Percentiles rank a stretch among this genome's conserved stretches.
Evolutionary conservation across 352 stramenopile species (phyloP).

Genomic region (Phytopythium chamaehyphon): DNA sequence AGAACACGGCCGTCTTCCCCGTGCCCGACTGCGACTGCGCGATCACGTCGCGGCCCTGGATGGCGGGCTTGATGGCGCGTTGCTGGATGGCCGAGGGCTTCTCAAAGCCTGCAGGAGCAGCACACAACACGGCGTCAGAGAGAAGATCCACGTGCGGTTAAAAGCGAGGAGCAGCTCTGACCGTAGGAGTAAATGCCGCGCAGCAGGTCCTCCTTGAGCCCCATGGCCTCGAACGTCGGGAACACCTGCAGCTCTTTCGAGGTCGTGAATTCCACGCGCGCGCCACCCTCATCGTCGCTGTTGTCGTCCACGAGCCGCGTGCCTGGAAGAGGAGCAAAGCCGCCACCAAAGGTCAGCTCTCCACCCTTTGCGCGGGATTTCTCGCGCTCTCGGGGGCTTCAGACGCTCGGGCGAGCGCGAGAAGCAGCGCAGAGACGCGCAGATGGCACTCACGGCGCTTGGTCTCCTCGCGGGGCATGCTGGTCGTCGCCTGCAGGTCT

Average conservation of each 20-base stretch:
- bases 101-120: conserved; percentile 84
- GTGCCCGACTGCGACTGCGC: conserved; percentile 95
- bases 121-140: conserved; percentile 1
- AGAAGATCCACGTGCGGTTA: neutral
- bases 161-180: conserved; percentile 7
- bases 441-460: conserved; percentile 8
- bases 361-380: neutral
- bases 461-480: conserved; percentile 10
- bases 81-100: conserved; percentile 98
- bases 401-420: neutral
- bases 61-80: conserved; percentile 95
- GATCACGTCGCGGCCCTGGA: conserved; percentile 95
- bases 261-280: conserved; percentile 88
- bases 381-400: no score
- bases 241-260: conserved; percentile 87
- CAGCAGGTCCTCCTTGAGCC: conserved; percentile 90
- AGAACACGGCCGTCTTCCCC: conserved; percentile 96
- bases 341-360: conserved; percentile 7
- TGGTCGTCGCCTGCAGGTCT: neutral
- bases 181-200: conserved; percentile 87
- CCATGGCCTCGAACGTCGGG: conserved; percentile 90
- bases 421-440: neutral
- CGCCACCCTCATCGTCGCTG: conserved; percentile 41
- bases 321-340: conserved; percentile 21
- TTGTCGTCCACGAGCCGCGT: conserved; percentile 58